These are phyloP conservation scores for Cryphonectria parasitica DNA, from an alignment of 2,329 filamentous ascomycete species.

Conservation along the genomic window DNA sequence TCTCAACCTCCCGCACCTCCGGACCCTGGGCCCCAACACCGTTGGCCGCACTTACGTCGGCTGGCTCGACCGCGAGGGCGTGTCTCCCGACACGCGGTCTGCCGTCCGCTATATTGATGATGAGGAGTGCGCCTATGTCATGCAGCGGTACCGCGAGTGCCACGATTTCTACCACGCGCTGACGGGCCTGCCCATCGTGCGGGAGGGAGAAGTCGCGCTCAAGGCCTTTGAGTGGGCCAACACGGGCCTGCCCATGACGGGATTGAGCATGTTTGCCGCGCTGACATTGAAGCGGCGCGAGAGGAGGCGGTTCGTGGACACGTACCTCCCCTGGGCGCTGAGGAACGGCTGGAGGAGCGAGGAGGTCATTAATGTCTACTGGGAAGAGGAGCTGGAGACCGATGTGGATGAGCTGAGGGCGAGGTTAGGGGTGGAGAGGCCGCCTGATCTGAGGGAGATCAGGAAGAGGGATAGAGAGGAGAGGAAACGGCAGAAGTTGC, in stretches of 20 bases:
- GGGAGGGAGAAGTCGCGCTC: slow-evolving; percentile 96
- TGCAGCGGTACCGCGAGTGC: slow-evolving; percentile 96
- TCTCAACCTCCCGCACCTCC: slow-evolving; percentile 68
- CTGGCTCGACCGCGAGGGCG: slow-evolving; percentile 94
- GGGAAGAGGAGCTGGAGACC: slow-evolving; percentile 90
- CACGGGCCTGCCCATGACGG: slow-evolving; percentile 93
- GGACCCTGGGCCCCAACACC: slow-evolving; percentile 70
- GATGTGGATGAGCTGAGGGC: slow-evolving; percentile 76
- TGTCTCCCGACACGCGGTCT: slow-evolving; percentile 86
- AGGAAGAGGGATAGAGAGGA: slow-evolving; percentile 71
- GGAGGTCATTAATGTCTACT: slow-evolving; percentile 94
- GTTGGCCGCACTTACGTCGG: slow-evolving; percentile 82
- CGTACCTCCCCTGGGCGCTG: slow-evolving; percentile 90
- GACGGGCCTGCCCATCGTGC: slow-evolving; percentile 84
- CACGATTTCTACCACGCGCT: slow-evolving; percentile 98
- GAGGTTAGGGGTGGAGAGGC: slow-evolving; percentile 82
- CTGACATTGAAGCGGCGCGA: slow-evolving; percentile 85
- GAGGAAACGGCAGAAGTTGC: slow-evolving; percentile 66
- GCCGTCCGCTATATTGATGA: slow-evolving; percentile 90
- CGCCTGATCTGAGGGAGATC: slow-evolving; percentile 81
- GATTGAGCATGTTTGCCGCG: slow-evolving; percentile 80
- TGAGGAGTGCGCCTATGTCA: slow-evolving; percentile 94
- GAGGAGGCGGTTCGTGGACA: slow-evolving; percentile 71
- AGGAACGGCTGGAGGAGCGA: slow-evolving; percentile 75
- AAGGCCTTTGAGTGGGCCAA: slow-evolving; percentile 98